Evolutionary conservation across 441 rosid species (phyloP), one percentile per base, ranked within the genome.

Genomic region (Pelargonium citronellum): DNA sequence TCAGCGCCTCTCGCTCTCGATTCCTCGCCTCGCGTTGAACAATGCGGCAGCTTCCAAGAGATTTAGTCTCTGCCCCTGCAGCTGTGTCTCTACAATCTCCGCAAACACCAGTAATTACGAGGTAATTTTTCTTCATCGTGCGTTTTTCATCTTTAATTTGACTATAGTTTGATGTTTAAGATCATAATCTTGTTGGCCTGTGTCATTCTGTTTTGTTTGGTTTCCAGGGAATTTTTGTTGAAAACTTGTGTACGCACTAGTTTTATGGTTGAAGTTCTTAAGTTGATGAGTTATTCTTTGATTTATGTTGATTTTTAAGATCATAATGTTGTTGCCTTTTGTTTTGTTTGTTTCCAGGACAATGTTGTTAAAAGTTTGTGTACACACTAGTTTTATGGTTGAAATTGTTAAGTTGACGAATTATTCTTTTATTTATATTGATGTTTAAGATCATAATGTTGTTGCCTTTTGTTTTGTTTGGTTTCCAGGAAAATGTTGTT

Each of bases 61-160:
- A 67, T 72, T 19, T 77, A 71, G 13, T 70, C 79, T 77, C 66
- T 72, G 79, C 78, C 83, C 83, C 64, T 86, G 85, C 84, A 80
- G 70, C 57, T 70, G 80, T 72, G 71, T 83, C 72, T 86, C 89
- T 66, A 71, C 86, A 27, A 64, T 77, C 69, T 71, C 86, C 69
- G 73, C 81, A 41, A 84, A 39, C 76, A 80, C 85, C 69, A 75
- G 63, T 16, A 71, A 84, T 76, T 88, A 87, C 55, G 89, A 90
- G 90, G 91, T 87, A 10, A 24, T 0, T 67, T 51, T 8, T n/a
- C 30, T 47, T 57, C 17, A 27, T 15, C 17, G 22, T 7, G n/a
- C 37, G 20, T 43, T 0, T 44, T 71, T 51, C 3, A 8, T 27
- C 46, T 1, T 13, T 66, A 12, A 16, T 5, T 15, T 57, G 63